Evolutionary conservation across 139 green algal genomes (phyloP), one percentile per base, ranked within the genome.

Genomic region (Ostreobium quekettii): DNA sequence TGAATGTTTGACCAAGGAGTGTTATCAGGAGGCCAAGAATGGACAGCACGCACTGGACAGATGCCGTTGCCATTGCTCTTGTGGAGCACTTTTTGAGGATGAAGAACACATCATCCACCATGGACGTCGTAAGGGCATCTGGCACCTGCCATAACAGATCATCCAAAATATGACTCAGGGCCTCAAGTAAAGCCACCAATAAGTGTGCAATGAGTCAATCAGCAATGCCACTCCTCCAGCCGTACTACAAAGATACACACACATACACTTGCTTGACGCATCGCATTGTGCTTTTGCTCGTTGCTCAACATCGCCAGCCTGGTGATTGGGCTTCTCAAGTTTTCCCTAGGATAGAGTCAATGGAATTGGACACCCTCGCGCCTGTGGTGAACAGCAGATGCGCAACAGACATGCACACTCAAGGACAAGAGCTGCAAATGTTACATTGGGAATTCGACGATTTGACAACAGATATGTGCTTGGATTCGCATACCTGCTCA

Each of bases 21-120:
- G 72, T 78, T 63, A 65, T 74, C 22, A 73, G 46, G 24, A 67
- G 36, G 7, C 65, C 59, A 36, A 81, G 53, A 1, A 80, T 71
- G 30, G 83, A 76, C 24, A 78, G 78, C 22, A 79, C 64, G 37
- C 71, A 83, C 38, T 83, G 83, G 35, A 81, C 74, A 42, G 62
- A 82, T 64, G 68, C 74, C 0, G 83, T 91, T 32, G 83, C 75
- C 26, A 96, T 74, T 1, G 85, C 87, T 2, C 91, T 78, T 30
- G 71, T 74, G 11, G 75, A 81, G 47, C 82, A 89, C 76, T 92
- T 95, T 33, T 89, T 78, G 39, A 96, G 81, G 36, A 98, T 89
- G 84, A 90, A 98, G 74, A 98, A 97, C 0, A 87, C 80, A 60
- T 98, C 92, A 70, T 98, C 92, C 65, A 98, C 93, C 80, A 97